Evolutionary conservation across 208 protist genomes (phyloP), one percentile per base, ranked within the genome.

Genomic region (Trichomonas tenax): DNA sequence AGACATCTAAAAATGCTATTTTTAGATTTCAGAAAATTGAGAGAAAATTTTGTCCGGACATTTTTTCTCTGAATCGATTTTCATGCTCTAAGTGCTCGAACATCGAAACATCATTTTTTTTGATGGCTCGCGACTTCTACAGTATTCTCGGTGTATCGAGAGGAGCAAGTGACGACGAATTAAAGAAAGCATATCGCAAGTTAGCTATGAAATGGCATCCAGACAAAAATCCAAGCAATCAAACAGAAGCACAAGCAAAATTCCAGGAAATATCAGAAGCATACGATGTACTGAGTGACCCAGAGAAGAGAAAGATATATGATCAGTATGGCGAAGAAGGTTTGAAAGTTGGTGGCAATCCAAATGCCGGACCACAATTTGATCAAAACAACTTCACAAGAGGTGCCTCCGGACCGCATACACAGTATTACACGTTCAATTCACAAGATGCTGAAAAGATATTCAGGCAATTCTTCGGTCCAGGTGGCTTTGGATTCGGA

Each of bases 281-380:
- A 44, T 96, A 95, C 36, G 48, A 96, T 81, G 95, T 88, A 46
- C 41, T 96, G 26, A 96, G 9, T 38, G 84, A 96, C 36, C 96
- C 96, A 40, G 8, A 96, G 14, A 97, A 97, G 44, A 44, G 97
- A 63, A 38, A 97, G 34, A 58, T 97, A 0, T 97, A 97, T 41
- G 97, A 97, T 95, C 89, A 97, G 41, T 97, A 81, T 41, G 97
- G 96, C 49, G 96, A 97, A 95, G 96, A 97, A 63, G 96, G 82
- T 21, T 95, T 97, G 10, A 96, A 96, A 38, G 97, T 40, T n/a
- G 44, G 95, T 40, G 96, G 89, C 15, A 40, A 40, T 41, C 81
- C 81, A 84, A 40, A 40, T 4, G n/a, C 58, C 4, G 58, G 58
- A n/a, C 58, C 58, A 72, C 58, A 72, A 63, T 48, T 48, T 26